A percentile compares a stretch with the other conserved stretches of the same genome.
Conservation (phyloP, 805 yeast genomes). For the Peterozyma toletana region DNA sequence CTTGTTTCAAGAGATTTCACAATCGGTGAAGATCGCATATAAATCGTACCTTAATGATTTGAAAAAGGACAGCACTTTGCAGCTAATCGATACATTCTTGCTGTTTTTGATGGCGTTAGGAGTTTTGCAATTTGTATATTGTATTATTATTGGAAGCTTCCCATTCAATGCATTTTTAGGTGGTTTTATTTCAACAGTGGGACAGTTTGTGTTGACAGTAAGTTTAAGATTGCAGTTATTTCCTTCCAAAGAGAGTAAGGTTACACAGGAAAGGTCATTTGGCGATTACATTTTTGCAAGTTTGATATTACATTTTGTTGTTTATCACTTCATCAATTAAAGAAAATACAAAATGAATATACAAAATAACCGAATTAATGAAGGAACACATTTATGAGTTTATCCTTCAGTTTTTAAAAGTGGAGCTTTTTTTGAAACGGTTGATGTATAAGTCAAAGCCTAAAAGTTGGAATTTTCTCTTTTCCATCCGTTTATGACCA, state of each 20-base stretch:
- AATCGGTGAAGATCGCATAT: slow-evolving; percentile 22
- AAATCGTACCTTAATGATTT: slow-evolving; percentile 23
- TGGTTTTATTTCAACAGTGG: slow-evolving; percentile 88
- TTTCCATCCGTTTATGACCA: too few species aligned
- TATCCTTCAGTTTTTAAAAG: background rate
- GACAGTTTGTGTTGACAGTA: slow-evolving; percentile 88
- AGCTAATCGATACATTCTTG: slow-evolving; percentile 73
- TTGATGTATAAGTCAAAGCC: background rate
- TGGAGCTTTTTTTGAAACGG: background rate
- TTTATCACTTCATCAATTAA: slow-evolving; percentile 84
- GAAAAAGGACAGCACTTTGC: slow-evolving; percentile 32
- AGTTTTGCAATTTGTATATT: slow-evolving; percentile 70
- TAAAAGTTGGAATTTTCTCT: too few species aligned
- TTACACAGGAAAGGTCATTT: slow-evolving; percentile 50
- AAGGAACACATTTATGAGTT: too few species aligned
- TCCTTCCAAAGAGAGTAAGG: slow-evolving; percentile 14
- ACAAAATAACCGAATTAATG: too few species aligned
- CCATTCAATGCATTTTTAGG: slow-evolving; percentile 97
- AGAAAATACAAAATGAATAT: background rate
- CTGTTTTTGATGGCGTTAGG: slow-evolving; percentile 71
- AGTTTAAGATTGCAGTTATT: slow-evolving; percentile 68
- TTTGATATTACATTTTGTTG: slow-evolving; percentile 80
- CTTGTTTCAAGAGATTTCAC: slow-evolving; percentile 20
- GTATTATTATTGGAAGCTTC: slow-evolving; percentile 73
- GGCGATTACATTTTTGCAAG: slow-evolving; percentile 88